Base-by-base conservation (phyloP, 441 rosid genomes). In the Gossypium armourianum region DNA sequence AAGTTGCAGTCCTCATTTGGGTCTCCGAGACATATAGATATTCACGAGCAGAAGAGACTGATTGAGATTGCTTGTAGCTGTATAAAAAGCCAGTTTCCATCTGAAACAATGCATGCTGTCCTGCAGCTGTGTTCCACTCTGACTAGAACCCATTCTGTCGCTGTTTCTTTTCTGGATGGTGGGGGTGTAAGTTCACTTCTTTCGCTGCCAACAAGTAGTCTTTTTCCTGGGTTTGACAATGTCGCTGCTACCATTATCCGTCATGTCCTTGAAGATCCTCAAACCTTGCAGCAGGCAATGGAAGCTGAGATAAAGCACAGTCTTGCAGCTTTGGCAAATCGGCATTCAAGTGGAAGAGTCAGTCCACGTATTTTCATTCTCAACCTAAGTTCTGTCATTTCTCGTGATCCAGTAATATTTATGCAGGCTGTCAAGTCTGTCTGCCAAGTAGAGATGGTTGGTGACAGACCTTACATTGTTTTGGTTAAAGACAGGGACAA, bases 211-310 rank as follows among this genome's bases (percentile, higher is more conserved):
- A 88, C 90, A 56, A 84, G 82, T 77, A 82, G 99, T 78, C 96
- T 94, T 10, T 94, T 94, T 78, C 86, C 99, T 61, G 97, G 99
- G 70, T 94, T 90, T 82, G 99, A 94, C 82, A 84, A 74, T 81
- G 79, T 90, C 82, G 92, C 94, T 79, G 91, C 97, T 62, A 87
- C 91, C 74, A 90, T 94, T 21, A 85, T 92, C 78, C 92, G 97
- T 47, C 97, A 92, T 66, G 86, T 89, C 76, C 96, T 94, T 73
- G 99, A 94, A 80, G 99, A 94, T 87, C 94, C 99, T 28, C 96
- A 89, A 77, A 94, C 99, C 67, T 90, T 94, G 69, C 97, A 90
- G 85, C 99, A 88, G 83, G 97, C 97, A 62, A 94, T 94, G 99
- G 99, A 94, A 84, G 86, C 94, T 82, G 99, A 92, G 83, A 94